phyloP scores from a whole-genome alignment of 441 rosid species.

The Metrosideros polymorpha region DNA sequence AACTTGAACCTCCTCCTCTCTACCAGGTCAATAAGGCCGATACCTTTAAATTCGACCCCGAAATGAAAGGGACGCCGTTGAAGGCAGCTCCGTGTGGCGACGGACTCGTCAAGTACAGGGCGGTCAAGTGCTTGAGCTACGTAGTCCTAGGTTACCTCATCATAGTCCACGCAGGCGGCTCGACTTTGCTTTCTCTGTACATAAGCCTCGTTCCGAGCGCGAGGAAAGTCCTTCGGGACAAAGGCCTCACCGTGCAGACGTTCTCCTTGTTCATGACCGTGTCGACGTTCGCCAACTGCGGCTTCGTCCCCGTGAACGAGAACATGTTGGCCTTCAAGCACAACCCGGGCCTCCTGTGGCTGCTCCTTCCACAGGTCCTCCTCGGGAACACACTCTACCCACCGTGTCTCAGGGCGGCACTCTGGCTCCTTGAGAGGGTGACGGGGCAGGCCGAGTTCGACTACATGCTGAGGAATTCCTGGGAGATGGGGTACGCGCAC shows the following conservation, averaged over 20 bases:
- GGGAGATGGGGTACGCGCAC: slow-evolving; percentile 30
- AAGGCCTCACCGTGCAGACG: slow-evolving; percentile 1
- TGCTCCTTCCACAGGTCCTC: slow-evolving; percentile 34
- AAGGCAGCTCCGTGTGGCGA: neutral
- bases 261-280: slow-evolving; percentile 17
- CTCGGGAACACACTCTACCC: slow-evolving; percentile 56
- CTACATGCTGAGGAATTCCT: slow-evolving; percentile 24
- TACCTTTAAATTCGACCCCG: neutral
- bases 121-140: slow-evolving; percentile 1
- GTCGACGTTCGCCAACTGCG: slow-evolving; percentile 33
- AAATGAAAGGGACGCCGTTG: neutral
- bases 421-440: slow-evolving; percentile 27
- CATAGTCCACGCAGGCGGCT: slow-evolving; percentile 8
- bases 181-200: slow-evolving; percentile 1
- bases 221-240: slow-evolving; percentile 2
- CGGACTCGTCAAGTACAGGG: neutral
- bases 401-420: slow-evolving; percentile 20
- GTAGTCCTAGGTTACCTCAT: slow-evolving; percentile 11
- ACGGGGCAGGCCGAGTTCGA: slow-evolving; percentile 18
- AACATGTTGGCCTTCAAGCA: slow-evolving; percentile 33
- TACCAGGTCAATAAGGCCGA: neutral
- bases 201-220: slow-evolving; percentile 8
- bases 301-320: slow-evolving; percentile 37
- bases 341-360: slow-evolving; percentile 36
- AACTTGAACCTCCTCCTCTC: neutral